Base-by-base conservation (phyloP, 345 rosid species). In the Hibiscus syriacus region DNA sequence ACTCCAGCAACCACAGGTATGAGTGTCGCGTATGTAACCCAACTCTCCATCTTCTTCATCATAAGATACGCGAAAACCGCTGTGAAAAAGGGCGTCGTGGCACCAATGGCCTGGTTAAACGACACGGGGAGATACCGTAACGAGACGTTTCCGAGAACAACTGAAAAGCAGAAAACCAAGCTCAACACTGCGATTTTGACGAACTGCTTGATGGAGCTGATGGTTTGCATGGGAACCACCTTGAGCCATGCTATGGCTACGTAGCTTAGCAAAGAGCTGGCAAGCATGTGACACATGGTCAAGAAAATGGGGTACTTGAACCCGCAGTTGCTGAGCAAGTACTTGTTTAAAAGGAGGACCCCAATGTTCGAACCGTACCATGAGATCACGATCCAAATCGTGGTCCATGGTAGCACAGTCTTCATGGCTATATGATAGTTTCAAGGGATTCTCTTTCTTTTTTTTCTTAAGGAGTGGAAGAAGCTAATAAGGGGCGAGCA, bases 271-370 rank as follows among this genome's bases (percentile, higher is more conserved):
- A 84, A 66, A 4, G 85, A 83, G 70, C 93, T 87, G 0, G 91
- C 91, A n/a, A 85, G 81, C 93, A 86, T 84, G 74, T 87, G 96
- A 64, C 91, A 83, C 87, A 87, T 86, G 64, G 93, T 90, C 17
- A 90, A 72, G 83, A 85, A 87, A 77, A 90, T 77, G 20, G 90
- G 93, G 70, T 81, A 90, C 78, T 78, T 90, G 84, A 90, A 87
- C 0, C 91, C 93, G 6, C 81, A 87, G 77, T 84, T 84, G 81
- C 84, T 77, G 2, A 85, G 70, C 71, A 85, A 57, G 78, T 85
- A 90, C 65, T 89, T 87, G 85, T 89, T 89, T 0, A 85, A 76
- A 38, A 85, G 69, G 17, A 89, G 69, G 9, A 89, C 87, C 2
- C 93, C 93, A 55, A 90, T 87, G 63, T 84, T 87, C 1, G 91